Conservation (phyloP, 2,329 filamentous ascomycete genomes). For the Uncinocarpus reesii region DNA sequence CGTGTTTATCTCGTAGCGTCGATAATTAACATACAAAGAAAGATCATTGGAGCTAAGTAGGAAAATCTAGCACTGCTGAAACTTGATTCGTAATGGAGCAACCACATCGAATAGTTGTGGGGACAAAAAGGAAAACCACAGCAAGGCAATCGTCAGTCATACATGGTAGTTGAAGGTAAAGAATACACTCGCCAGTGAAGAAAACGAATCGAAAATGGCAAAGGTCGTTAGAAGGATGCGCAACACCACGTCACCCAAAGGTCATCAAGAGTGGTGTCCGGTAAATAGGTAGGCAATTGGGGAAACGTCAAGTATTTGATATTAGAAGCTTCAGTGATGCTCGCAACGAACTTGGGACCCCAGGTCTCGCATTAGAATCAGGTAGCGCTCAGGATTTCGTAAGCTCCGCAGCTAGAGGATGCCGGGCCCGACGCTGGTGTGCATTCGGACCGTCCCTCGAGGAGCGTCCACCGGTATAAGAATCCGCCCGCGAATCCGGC, state of each 20-base stretch:
- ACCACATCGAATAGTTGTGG: background rate
- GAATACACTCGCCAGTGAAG: background rate
- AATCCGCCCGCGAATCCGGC: background rate
- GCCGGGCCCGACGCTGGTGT: background rate
- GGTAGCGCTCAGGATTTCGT: background rate
- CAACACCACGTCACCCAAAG: background rate
- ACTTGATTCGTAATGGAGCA: too few species aligned
- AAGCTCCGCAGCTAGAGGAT: conserved; percentile 3
- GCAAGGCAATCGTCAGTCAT: background rate
- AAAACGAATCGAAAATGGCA: background rate
- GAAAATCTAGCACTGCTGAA: too few species aligned
- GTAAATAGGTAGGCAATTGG: too few species aligned
- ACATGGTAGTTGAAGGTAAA: background rate
- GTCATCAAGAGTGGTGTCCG: too few species aligned
- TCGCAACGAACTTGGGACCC: too few species aligned
- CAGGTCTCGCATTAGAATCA: too few species aligned
- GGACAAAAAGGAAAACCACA: background rate
- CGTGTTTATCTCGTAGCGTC: background rate
- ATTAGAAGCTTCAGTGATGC: too few species aligned
- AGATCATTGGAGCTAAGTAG: too few species aligned
- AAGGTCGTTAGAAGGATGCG: background rate
- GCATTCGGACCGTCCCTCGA: background rate
- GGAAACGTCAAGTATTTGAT: too few species aligned
- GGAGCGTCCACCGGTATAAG: background rate
- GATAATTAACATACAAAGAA: too few species aligned